phyloP scores from a whole-genome alignment of 2,329 filamentous ascomycete genomes.

The Clarireedia hainanense region DNA sequence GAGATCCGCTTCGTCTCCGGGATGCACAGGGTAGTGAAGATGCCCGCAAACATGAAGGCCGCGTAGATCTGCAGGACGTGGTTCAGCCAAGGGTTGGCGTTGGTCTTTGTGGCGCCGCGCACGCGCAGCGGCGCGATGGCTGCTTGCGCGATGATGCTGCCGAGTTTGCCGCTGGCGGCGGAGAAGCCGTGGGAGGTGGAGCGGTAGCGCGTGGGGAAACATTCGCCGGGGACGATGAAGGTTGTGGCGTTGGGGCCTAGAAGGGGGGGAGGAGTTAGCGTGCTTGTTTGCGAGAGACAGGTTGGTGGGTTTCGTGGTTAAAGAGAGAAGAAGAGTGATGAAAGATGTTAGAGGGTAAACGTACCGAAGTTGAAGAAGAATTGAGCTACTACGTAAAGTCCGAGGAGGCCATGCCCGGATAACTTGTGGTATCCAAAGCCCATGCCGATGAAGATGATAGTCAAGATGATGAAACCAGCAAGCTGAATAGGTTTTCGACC shows the following conservation, averaged over 20 bases:
- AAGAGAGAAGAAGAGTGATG: too few species aligned
- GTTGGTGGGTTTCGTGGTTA: background rate
- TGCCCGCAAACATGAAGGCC: constrained; percentile 70
- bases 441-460: constrained; percentile 53
- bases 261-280: background rate
- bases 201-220: constrained; percentile 56
- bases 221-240: constrained; percentile 53
- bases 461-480: constrained; percentile 52
- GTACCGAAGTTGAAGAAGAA: constrained; percentile 57
- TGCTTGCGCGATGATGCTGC: constrained; percentile 58
- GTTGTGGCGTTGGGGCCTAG: constrained; percentile 29
- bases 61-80: constrained; percentile 72
- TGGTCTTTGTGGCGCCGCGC: constrained; percentile 28
- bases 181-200: constrained; percentile 58
- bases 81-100: constrained; percentile 46
- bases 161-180: constrained; percentile 59
- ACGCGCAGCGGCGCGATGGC: constrained; percentile 48
- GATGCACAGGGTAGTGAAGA: constrained; percentile 60
- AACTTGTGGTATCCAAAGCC: constrained; percentile 52
- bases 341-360: background rate
- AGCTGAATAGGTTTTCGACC: constrained; percentile 75
- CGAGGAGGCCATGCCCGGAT: constrained; percentile 43
- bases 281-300: background rate
- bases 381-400: constrained; percentile 55
- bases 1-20: constrained; percentile 72